Evolutionary conservation across 2,329 filamentous ascomycete genomes (phyloP), one percentile per base, ranked within the genome.

Genomic region (Fusarium solani-melongenae): DNA sequence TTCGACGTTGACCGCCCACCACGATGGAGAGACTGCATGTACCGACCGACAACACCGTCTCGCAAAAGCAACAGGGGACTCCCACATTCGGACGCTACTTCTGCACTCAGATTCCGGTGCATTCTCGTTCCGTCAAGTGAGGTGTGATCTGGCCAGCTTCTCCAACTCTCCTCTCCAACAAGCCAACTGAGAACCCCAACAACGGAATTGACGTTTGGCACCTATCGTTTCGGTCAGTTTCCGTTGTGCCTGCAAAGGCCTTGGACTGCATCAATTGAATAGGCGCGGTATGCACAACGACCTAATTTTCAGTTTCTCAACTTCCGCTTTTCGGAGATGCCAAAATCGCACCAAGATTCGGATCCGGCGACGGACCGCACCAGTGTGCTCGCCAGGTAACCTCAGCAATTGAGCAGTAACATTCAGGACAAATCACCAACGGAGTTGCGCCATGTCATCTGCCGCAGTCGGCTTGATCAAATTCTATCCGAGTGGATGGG

Each of bases 141-240:
- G 64, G 57, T 53, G 56, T 55, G 62, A 58, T 61, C 58, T 46
- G 33, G 44, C 36, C 56, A 64, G 56, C 24, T 55, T 36, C 29
- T 57, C 46, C 29, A 51, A 38, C 33, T 60, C 46, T 51, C 41
- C 33, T 60, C 46, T 51, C 41, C 53, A 34, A 24, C 36, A 24
- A 55, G 41, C 51, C 34, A 33, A 56, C 55, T 33, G 34, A 36
- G 41, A 36, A 15, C 20, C 44, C 33, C 44, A 56, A 62, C 56
- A 49, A 27, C 22, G 69, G 67, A 49, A 51, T 51, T 15, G 36
- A 36, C 38, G 24, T 34, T 39, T 24, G 44, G 64, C 57, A 59
- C 39, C 53, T 57, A 41, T 51, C 38, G 17, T 60, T 68, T 75
- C 74, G 73, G 71, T 39, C 61, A 70, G 65, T 68, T 68, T 75